Base-by-base conservation (phyloP, 73 alveolate genomes). In the Paramecium octaurelia region DNA sequence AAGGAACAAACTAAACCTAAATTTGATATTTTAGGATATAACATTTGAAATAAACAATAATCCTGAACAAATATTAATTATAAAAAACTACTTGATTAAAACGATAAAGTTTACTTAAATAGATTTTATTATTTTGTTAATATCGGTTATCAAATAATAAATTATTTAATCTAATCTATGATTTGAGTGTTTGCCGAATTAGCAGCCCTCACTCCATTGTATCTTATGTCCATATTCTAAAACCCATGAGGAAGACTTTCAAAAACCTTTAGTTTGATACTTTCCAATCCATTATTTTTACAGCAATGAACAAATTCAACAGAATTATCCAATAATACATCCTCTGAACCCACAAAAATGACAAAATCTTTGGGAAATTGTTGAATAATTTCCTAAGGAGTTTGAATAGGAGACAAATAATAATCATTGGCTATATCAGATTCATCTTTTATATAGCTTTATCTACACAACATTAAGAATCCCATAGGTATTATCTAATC, bases 401-500 rank as follows among this genome's bases (percentile, higher is more conserved):
- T 96, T 46, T 91, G 20, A 18, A 18, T 60, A 23, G 98, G 98
- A 88, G 93, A 95, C 48, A 87, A 73, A 83, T 92, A 92, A 35
- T 94, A 95, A 68, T 94, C 95, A 75, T 70, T 93, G 43, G 93
- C 97, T 58, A 94, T 77, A 9, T 86, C 87, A 18, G 46, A 68
- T 88, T 59, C 24, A 84, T 70, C 85, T 27, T 24, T 93, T 73
- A 96, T 75, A 96, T 97, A 97, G 40, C 97, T 64, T 35, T 86
- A 95, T 90, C 92, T 87, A 85, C 98, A 97, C 88, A 92, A 77
- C 94, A 94, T 91, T 93, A 97, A 86, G 88, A 97, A 96, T 48
- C 95, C 94, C 92, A 94, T 95, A 89, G 98, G 97, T 43, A 97
- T 89, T 87, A 97, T 91, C 68, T 76, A 80, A 92, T 97, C 99